Base-by-base conservation (phyloP, 2,329 filamentous ascomycete species). In the Akanthomyces uredinophilus region DNA sequence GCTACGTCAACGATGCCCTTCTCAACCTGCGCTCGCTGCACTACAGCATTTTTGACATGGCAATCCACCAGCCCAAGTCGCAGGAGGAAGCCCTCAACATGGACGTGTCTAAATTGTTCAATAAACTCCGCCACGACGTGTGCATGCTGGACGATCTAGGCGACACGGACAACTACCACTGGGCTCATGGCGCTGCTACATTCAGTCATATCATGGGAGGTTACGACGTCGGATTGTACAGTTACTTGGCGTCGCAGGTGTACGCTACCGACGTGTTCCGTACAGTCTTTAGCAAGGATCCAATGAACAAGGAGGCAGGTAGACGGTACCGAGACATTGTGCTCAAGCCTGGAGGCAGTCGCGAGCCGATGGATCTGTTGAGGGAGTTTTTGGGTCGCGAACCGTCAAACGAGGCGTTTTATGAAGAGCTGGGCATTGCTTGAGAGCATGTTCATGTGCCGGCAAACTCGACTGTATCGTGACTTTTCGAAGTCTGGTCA, bases 181-280 rank as follows among this genome's bases (percentile, higher is more conserved):
- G 87, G 87, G 89, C 87, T 37, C 81, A 90, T 67, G 89, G 89
- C 7, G 84, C 91, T 69, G 87, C 87, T 2, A 90, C 86, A 0
- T 91, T 91, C 68, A 88, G 88, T 8, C 89, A 92, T 73, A 75
- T 92, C 62, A 89, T 91, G 65, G 88, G 88, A 58, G 89, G 89
- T 0, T 92, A 92, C 69, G 89, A 91, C 72, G 88, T 88, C 32
- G 88, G 88, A 44, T 91, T 91, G 75, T 92, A 91, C 72, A 83
- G 83, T 64, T 86, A 86, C 68, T 72, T 86, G 24, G 85, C 82
- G 60, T 89, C 85, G 11, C 83, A 89, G 71, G 89, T 91, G 24
- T 91, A 91, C 76, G 87, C 84, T 37, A 83, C 86, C 29, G 89
- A 92, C 73, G 91, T 92, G 88, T 92, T 91, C 77, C 85, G 89